Base-by-base conservation (phyloP, 73 alveolate species). In the Paramecium biaurelia region DNA sequence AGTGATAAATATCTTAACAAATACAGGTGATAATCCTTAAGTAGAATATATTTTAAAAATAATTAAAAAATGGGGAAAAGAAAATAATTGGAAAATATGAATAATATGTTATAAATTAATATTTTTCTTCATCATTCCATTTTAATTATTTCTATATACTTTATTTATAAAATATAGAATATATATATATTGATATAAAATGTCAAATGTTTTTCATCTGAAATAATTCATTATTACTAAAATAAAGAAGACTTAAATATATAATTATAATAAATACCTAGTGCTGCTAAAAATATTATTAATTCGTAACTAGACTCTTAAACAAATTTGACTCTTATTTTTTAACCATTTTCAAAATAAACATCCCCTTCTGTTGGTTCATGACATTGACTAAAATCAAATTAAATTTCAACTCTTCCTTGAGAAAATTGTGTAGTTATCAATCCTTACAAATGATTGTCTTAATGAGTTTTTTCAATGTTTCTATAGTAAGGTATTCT, bases 51-150 rank as follows among this genome's bases (percentile, higher is more conserved):
- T 89, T 38, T n/a, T 89, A 30, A 70, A 89, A 70, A 53, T 89
- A 23, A 82, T 89, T 43, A 89, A 82, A 53, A 70, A 89, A 72
- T 89, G 94, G 94, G 94, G 94, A 18, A 82, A 57, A 57, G 89
- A 67, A 28, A 76, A 89, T 89, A 82, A 82, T 89, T 57, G 85
- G 85, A 57, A 89, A 70, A 63, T 89, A 24, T 89, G 94, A 89
- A 37, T 18, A 5, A 53, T 53, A 53, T 18, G 68, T 53, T 53
- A 53, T 53, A 53, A 53, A 53, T 53, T 53, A 53, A 18, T 53
- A 53, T 53, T 18, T 53, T 41, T 41, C 49, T 41, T 41, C 14
- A 32, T 32, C 0, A 32, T 32, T 5, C 37, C 37, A 32, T 32
- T 32, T 32, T 32, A 41, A 41, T 10, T 41, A 41, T 41, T 4